Conservation (phyloP, 164 flowering plant species). For the Piper longum region DNA sequence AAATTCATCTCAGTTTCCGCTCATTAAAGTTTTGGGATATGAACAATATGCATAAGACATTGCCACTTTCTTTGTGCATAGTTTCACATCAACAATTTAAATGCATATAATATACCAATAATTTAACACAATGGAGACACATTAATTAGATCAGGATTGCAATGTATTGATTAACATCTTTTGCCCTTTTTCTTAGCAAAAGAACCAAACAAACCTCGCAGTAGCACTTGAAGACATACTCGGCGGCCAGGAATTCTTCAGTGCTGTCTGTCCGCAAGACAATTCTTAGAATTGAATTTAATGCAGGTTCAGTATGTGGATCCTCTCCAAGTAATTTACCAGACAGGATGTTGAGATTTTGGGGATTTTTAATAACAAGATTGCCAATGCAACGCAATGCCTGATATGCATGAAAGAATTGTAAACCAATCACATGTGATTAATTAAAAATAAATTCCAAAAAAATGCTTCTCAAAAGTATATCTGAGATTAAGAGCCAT, state of each 20-base stretch:
- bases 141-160: not conserved
- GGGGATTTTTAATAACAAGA: constrained; percentile 54
- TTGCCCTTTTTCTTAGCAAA: not conserved
- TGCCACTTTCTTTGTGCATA: too few species aligned
- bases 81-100: too few species aligned
- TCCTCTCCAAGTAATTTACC: constrained; percentile 81
- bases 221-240: constrained; percentile 70
- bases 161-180: too few species aligned
- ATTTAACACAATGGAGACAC: not conserved
- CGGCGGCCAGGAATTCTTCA: constrained; percentile 81
- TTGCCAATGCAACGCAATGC: constrained; percentile 78
- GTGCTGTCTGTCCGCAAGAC: constrained; percentile 59
- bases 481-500: too few species aligned
- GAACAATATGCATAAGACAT: too few species aligned
- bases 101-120: not conserved
- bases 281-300: constrained; percentile 75
- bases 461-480: too few species aligned
- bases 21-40: too few species aligned
- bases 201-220: constrained; percentile 53
- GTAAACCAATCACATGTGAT: not conserved
- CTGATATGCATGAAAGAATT: constrained; percentile 19
- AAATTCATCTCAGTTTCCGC: too few species aligned
- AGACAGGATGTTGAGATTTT: constrained; percentile 57
- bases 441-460: not conserved
- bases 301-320: constrained; percentile 64